Evolutionary conservation across 768 basidiomycete genomes (phyloP), one percentile per base, ranked within the genome.

Genomic region (Mycena chlorophos): DNA sequence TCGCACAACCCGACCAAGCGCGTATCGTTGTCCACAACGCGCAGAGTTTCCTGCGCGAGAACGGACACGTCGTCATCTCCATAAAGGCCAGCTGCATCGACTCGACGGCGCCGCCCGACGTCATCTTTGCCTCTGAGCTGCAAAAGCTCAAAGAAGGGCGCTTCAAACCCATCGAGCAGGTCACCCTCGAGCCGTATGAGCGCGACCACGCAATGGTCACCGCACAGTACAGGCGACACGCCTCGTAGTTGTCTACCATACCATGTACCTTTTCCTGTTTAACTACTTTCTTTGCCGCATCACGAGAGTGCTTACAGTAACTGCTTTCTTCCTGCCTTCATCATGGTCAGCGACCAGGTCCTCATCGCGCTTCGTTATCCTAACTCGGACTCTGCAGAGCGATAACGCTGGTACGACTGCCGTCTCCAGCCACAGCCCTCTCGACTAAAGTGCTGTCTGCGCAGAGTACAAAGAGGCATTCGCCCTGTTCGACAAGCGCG

Each of bases 61-160:
- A 83, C 27, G 97, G 97, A 2, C 92, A 97, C 65, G 78, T 84
- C 64, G 86, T 99, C 65, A 94, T 99, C 61, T 98, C 96, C 52
- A 97, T 99, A 83, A 99, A 99, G 78, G 97, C 97, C 27, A 94
- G 90, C 66, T 99, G 97, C 79, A 89, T 99, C 71, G 97, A 99
- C 73, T 98, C 94, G 39, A 98, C 95, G n/a, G 83, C 82, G 3
- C 85, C 92, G 2, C 86, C 97, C 10, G 91, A 93, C 60, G 86
- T 85, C 23, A 88, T 98, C 45, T 99, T 98, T 65, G 88, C 92
- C 1, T 74, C 80, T 31, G 93, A 98, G 73, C 89, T 98, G 38
- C 84, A 93, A 69, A 81, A 75, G 59, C 77, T 98, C 66, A 85
- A 88, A 69, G 78, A 80, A 45, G 79, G 78, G 66, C 87, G 85